A percentile compares a stretch with the other conserved stretches of the same genome.
Evolutionary conservation across 345 rosid genomes (phyloP).

Genomic region (Gossypioides kirkii): DNA sequence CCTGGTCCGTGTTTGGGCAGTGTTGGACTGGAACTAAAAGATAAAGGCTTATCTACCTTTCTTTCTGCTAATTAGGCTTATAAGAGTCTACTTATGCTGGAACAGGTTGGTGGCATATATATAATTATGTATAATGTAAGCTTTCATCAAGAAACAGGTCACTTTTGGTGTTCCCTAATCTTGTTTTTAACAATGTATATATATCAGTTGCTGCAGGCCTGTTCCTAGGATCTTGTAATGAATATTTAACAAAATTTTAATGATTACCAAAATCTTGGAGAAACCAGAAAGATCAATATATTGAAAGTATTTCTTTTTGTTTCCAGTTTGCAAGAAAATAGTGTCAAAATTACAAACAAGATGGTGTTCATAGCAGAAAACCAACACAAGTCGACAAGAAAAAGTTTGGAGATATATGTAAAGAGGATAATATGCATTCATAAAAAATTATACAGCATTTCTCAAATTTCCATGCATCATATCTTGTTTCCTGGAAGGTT

Average conservation of each 20-base stretch:
- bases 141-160: neutral
- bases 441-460: neutral
- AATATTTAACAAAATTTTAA: neutral
- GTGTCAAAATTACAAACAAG: neutral
- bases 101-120: neutral
- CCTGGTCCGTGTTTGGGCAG: neutral
- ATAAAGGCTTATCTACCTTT: neutral
- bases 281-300: neutral
- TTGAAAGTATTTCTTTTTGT: neutral
- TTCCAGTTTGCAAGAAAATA: neutral
- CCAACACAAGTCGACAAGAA: neutral
- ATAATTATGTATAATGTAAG: neutral
- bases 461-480: neutral
- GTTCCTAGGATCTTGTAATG: neutral
- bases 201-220: neutral
- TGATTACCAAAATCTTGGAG: neutral
- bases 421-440: no score
- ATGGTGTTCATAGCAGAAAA: neutral
- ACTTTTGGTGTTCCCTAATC: neutral
- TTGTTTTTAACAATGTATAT: neutral
- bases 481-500: constrained; percentile 40
- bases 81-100: neutral
- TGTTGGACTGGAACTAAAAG: neutral
- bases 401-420: neutral
- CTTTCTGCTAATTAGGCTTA: no score